These are phyloP conservation scores for Mycena rosella DNA, from an alignment of 768 basidiomycete species.

Conservation along the genomic window DNA sequence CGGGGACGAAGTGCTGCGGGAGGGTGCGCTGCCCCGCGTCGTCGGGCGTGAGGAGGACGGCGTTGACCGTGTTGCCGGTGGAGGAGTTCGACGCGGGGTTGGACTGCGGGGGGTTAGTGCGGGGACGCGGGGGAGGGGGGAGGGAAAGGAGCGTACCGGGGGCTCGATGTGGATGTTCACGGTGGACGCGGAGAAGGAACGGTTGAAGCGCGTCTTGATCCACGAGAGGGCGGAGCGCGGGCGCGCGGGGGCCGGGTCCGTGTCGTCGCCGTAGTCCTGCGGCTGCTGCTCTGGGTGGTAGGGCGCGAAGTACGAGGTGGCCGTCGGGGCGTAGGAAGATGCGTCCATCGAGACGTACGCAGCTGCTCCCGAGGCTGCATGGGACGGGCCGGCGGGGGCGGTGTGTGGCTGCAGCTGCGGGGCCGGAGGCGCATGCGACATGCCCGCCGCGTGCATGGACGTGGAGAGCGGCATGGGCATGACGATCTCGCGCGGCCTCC, in stretches of 20 bases:
- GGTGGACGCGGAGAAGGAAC: constrained; percentile 48
- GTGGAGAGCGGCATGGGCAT: constrained; percentile 41
- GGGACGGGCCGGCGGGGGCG: neutral
- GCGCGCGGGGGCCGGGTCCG: constrained; percentile 21
- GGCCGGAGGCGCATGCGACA: neutral
- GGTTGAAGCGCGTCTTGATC: constrained; percentile 44
- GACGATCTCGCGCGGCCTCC: constrained; percentile 49
- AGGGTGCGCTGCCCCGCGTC: constrained; percentile 45
- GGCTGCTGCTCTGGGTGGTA: neutral
- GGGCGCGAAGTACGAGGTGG: too few species aligned
- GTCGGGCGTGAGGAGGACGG: constrained; percentile 60
- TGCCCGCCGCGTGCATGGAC: constrained; percentile 4
- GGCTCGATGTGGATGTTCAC: constrained; percentile 61
- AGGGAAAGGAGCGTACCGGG: constrained; percentile 51
- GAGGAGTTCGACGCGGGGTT: constrained; percentile 54
- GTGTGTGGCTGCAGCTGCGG: neutral
- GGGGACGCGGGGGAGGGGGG: constrained; percentile 6
- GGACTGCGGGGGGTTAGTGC: constrained; percentile 47
- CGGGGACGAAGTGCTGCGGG: constrained; percentile 33
- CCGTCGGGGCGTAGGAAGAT: too few species aligned
- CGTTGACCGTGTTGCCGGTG: constrained; percentile 47
- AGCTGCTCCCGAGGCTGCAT: neutral
- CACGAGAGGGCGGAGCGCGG: constrained; percentile 39
- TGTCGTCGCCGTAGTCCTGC: constrained; percentile 4
- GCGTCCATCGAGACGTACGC: too few species aligned